Base-by-base conservation (phyloP, 805 yeast species). In the Schwanniomyces polymorphus region DNA sequence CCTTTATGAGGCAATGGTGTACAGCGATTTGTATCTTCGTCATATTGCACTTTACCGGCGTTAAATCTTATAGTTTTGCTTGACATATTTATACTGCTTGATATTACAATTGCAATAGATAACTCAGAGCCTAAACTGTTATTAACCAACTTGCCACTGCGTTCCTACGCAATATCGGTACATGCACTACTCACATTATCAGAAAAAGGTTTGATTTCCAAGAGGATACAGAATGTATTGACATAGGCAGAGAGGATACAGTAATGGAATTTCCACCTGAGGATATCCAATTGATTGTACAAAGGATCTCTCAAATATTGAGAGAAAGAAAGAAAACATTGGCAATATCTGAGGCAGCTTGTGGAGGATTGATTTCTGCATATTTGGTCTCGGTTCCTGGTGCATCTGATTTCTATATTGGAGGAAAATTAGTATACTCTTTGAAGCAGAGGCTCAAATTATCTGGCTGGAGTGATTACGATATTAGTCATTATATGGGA, bases 281-380 rank as follows among this genome's bases (percentile, higher is more conserved):
- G 7, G 81, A 78, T 14, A 70, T 85, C 5, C 63, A 69, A 37
- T 57, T 49, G 21, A 67, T 83, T 8, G 90, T 87, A 3, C 59
- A 60, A 8, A 67, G 74, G 58, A 87, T 89, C 38, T 84, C 94
- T 0, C 65, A 62, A 29, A 70, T 83, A 5, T 72, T 89, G 21
- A 65, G 79, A 16, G 60, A 63, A 16, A 71, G 82, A 25, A 65
- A 75, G 11, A 84, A 85, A 60, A 86, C 96, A 0, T 68, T 89
- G 18, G 88, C 95, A 0, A 85, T 87, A 1, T 83, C 91, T 5
- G 97, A 89, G 58, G 91, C 91, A 2, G 95, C 96, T 0, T 89
- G 96, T 63, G 97, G 97, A 7, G 97, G 97, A 0, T 74, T 89
- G 12, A 68, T 89, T 7, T 84, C 94, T 3, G 88, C 96, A 1